Base-by-base conservation (phyloP, 2,329 filamentous ascomycete genomes). In the Hyphodiscus sp. region DNA sequence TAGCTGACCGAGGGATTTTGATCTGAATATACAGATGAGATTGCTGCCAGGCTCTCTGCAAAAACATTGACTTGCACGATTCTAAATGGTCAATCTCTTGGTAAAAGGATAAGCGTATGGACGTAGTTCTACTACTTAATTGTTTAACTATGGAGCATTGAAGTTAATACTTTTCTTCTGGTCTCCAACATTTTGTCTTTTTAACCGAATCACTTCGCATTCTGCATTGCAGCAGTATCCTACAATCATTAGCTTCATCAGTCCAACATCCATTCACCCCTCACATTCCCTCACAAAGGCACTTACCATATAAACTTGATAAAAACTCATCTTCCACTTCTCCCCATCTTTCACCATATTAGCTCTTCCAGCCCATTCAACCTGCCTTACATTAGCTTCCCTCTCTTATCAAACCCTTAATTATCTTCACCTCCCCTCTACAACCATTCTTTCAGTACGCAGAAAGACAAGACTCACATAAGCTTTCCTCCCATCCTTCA, bases 401-500 rank as follows among this genome's bases (percentile, higher is more conserved):
- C 42, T 19, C 33, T 8, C 42, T 23, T 44, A 9, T 16, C n/a
- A 11, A 44, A 23, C 10, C 42, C 42, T 19, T 16, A 20, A 2
- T 38, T 13, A n/a, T 4, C 16, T 10, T 38, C 33, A 3, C 23
- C 23, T 26, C 23, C 8, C 23, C 23, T 26, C 23, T 26, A 3
- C 23, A 26, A 26, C 23, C 8, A 3, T 26, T 3, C 23, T 3
- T 26, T 26, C 23, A 26, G 4, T 8, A 26, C 23, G 23, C 8
- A 8, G 23, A 26, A 26, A 26, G 23, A 26, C 33, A 10, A n/a
- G 16, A 38, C 33, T 4, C 16, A 38, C 33, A 15, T 4, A 2
- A 13, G 29, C 45, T 18, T 51, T 49, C 46, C 45, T 45, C 7
- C 76, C 77, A 56, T 74, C 73, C 59, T 76, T 77, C 49, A 79